Percentiles rank a stretch among this genome's conserved stretches.
phyloP scores from a whole-genome alignment of 768 basidiomycete species.

The Kondoa malvinella region DNA sequence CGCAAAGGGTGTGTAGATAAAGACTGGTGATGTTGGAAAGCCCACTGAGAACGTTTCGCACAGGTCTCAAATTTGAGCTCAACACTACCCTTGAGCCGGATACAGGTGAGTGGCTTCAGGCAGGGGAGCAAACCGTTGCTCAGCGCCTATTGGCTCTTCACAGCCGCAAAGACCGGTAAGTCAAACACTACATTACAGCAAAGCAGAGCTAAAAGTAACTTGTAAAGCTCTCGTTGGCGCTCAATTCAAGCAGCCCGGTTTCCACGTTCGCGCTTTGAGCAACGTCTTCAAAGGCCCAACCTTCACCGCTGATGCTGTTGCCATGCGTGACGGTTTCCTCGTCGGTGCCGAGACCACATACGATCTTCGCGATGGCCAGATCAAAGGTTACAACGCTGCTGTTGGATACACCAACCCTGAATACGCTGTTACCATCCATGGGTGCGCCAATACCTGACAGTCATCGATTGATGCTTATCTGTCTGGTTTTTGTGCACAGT shows the following conservation, averaged over 20 bases:
- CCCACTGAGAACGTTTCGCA: too few species aligned
- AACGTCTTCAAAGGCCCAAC: slow-evolving; percentile 97
- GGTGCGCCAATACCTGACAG: neutral
- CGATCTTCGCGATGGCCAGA: slow-evolving; percentile 82
- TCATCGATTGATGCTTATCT: neutral
- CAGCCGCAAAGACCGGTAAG: neutral
- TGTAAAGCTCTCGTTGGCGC: slow-evolving; percentile 53
- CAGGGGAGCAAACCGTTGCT: neutral
- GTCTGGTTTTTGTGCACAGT: slow-evolving; percentile 63
- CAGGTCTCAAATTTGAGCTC: slow-evolving; percentile 78
- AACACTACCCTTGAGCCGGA: slow-evolving; percentile 66
- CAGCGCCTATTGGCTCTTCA: neutral
- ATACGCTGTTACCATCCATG: slow-evolving; percentile 41
- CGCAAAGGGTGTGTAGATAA: slow-evolving; percentile 48
- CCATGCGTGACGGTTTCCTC: slow-evolving; percentile 89
- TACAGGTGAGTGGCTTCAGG: slow-evolving; percentile 38
- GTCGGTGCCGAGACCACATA: slow-evolving; percentile 90
- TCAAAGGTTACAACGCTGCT: slow-evolving; percentile 81
- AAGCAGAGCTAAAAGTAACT: neutral
- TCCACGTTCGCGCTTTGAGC: slow-evolving; percentile 76
- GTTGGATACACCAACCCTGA: slow-evolving; percentile 91
- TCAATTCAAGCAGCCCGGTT: slow-evolving; percentile 84
- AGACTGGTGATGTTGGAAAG: too few species aligned
- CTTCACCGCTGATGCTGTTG: slow-evolving; percentile 84
- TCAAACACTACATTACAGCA: neutral